Conservation (phyloP, 345 rosid species). For the Carallia brachiata region DNA sequence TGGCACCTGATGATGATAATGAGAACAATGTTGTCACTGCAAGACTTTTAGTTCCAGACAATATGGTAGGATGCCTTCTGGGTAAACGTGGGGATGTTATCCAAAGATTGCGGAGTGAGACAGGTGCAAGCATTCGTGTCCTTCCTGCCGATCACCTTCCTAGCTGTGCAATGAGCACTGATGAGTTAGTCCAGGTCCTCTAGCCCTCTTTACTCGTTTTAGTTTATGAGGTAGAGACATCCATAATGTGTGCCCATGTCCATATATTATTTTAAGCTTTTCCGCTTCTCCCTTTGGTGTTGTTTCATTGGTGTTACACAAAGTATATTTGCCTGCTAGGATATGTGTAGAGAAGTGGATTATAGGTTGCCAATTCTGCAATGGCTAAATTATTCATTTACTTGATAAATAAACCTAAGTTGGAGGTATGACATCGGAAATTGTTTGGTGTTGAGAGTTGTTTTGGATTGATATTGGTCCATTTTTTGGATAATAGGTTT, state of each 20-base stretch:
- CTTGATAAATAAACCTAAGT: too few species aligned
- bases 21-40: conserved; percentile 34
- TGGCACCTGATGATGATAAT: conserved; percentile 38
- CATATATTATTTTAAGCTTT: not conserved
- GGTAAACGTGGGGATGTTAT: conserved; percentile 59
- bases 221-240: not conserved
- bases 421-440: too few species aligned
- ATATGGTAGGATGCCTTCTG: conserved; percentile 57
- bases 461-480: not conserved
- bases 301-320: not conserved
- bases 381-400: too few species aligned
- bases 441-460: not conserved
- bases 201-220: conserved; percentile 6
- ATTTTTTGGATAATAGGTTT: too few species aligned
- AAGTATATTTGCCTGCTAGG: not conserved
- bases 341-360: too few species aligned
- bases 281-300: not conserved
- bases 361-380: too few species aligned
- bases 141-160: conserved; percentile 53
- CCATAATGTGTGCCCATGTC: not conserved
- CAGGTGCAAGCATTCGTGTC: conserved; percentile 54
- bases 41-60: conserved; percentile 53
- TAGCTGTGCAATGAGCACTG: conserved; percentile 49
- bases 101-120: conserved; percentile 50
- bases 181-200: conserved; percentile 61